phyloP scores from a whole-genome alignment of 169 alveolate genomes.

The Cryptosporidium felis region DNA sequence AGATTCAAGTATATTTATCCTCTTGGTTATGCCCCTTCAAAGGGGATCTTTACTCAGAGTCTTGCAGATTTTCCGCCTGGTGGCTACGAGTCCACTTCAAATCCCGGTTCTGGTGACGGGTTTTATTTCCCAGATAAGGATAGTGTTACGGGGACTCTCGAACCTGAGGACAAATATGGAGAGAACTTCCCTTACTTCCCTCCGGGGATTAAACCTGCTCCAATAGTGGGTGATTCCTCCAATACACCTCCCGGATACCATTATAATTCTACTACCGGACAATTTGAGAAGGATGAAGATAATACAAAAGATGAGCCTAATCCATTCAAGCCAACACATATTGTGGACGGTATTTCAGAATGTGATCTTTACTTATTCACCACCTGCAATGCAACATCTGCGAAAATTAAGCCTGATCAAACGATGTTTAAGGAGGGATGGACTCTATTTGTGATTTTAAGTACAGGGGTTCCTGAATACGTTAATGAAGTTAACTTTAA shows the following conservation, averaged over 20 bases:
- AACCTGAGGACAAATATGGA: slow-evolving; percentile 33
- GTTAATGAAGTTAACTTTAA: not conserved
- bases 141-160: not conserved
- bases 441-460: slow-evolving; percentile 41
- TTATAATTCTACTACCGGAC: slow-evolving; percentile 34
- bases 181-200: not conserved
- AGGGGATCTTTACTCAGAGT: slow-evolving; percentile 3
- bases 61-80: not conserved
- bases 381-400: slow-evolving; percentile 34
- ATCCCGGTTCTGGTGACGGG: not conserved
- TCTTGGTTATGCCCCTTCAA: slow-evolving; percentile 37
- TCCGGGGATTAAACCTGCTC: slow-evolving; percentile 55
- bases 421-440: not conserved
- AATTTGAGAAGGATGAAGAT: slow-evolving; percentile 1
- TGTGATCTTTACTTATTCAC: slow-evolving; percentile 21
- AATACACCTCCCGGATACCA: slow-evolving; percentile 22
- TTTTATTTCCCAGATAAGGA: slow-evolving; percentile 19
- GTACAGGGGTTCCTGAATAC: slow-evolving; percentile 18
- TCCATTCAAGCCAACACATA: slow-evolving; percentile 26
- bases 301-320: not conserved
- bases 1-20: slow-evolving; percentile 19
- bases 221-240: not conserved
- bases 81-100: slow-evolving; percentile 21
- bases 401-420: slow-evolving; percentile 29
- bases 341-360: not conserved